Conservation (phyloP, 352 stramenopile species). For the Phytophthora rubi region DNA sequence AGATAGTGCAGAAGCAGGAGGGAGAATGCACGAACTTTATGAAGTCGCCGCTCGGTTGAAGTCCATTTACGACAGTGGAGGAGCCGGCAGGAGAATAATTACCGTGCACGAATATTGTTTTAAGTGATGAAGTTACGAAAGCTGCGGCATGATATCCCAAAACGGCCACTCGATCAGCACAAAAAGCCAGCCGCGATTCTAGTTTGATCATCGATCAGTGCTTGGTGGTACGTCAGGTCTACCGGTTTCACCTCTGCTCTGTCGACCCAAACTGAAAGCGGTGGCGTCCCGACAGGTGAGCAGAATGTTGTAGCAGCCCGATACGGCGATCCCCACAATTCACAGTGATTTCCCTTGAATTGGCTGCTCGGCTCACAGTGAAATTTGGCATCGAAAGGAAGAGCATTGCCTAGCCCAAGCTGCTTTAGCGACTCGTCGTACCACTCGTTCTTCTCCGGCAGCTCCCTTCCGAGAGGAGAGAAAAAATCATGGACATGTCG, state of each 20-base stretch:
- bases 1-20: no score
- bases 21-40: no score
- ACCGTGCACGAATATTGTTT: no score
- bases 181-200: slow-evolving; percentile 20
- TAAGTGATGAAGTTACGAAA: no score
- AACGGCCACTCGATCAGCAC: slow-evolving; percentile 9
- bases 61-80: no score
- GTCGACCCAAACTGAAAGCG: slow-evolving; percentile 10
- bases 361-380: slow-evolving; percentile 53
- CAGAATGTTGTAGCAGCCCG: not conserved
- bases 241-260: slow-evolving; percentile 3
- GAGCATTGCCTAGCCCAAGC: slow-evolving; percentile 44
- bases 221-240: slow-evolving; percentile 21
- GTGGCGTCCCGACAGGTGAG: not conserved
- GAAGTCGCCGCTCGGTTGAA: no score
- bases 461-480: slow-evolving; percentile 21
- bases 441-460: slow-evolving; percentile 40
- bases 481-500: slow-evolving; percentile 43
- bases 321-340: slow-evolving; percentile 27
- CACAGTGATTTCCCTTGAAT: slow-evolving; percentile 30
- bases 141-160: not conserved
- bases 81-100: no score
- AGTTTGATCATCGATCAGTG: slow-evolving; percentile 8
- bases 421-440: slow-evolving; percentile 59
- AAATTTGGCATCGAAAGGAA: slow-evolving; percentile 46